A percentile compares a stretch with the other conserved stretches of the same genome.
phyloP scores from a whole-genome alignment of 768 basidiomycete species.

The Crucibulum laeve region DNA sequence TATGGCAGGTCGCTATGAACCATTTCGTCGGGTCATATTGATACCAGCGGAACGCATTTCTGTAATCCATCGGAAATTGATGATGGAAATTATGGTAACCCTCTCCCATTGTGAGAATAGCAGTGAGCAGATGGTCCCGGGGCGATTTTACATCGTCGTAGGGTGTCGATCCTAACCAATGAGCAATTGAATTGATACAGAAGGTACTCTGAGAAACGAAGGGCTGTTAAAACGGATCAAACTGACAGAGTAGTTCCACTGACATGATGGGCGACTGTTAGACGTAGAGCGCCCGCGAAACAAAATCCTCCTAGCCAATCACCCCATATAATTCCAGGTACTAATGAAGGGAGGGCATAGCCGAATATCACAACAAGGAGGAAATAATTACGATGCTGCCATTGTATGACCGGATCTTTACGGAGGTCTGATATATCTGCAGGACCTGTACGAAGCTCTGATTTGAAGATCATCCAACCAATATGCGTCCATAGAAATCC shows the following conservation, averaged over 20 bases:
- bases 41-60: slow-evolving; percentile 76
- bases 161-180: slow-evolving; percentile 76
- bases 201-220: slow-evolving; percentile 61
- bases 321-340: slow-evolving; percentile 69
- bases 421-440: slow-evolving; percentile 72
- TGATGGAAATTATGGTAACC: slow-evolving; percentile 92
- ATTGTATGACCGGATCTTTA: slow-evolving; percentile 65
- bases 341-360: slow-evolving; percentile 59
- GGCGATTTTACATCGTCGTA: slow-evolving; percentile 81
- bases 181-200: slow-evolving; percentile 86
- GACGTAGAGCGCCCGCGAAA: slow-evolving; percentile 66
- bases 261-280: slow-evolving; percentile 80
- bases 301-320: slow-evolving; percentile 79
- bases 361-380: slow-evolving; percentile 60
- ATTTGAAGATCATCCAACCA: slow-evolving; percentile 83
- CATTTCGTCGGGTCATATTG: slow-evolving; percentile 95
- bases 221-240: slow-evolving; percentile 3
- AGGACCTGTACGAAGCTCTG: slow-evolving; percentile 63
- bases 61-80: slow-evolving; percentile 85
- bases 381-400: slow-evolving; percentile 77
- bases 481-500: slow-evolving; percentile 78
- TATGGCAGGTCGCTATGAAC: slow-evolving; percentile 73
- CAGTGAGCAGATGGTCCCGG: slow-evolving; percentile 76
- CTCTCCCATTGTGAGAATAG: slow-evolving; percentile 81
- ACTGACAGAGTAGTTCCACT: slow-evolving; percentile 22